Evolutionary conservation across 129 eudicot species (phyloP), one percentile per base, ranked within the genome.

Genomic region (Flaveria linearis): DNA sequence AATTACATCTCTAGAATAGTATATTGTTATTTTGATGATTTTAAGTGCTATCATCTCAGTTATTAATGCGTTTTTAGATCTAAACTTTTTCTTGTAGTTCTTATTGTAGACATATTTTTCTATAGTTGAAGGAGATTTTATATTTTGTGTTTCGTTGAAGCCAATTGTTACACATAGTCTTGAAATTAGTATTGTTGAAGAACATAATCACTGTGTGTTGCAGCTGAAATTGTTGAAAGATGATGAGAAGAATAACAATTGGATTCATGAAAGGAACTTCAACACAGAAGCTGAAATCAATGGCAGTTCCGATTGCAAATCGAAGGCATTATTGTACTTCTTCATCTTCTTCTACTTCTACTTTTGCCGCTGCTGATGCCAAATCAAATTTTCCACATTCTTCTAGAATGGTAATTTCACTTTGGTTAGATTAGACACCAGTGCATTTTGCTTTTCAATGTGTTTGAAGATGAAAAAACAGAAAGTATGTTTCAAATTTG

Each of bases 301-400:
- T 70, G 17, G 66, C 51, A 28, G 68, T 50, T 56, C 77, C 82
- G 16, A 42, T 66, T 25, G 57, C 74, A 6, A 42, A 39, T 73
- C 20, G 60, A 25, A 77, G 85, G 68, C 79, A 42, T 63, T 85
- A 56, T 23, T 83, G 69, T 75, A 10, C 89, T 49, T 64, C 86
- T 23, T 45, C 49, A 0, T 68, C 87, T 17, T 33, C 72, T 75
- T 10, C 89, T 64, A 1, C 30, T 26, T 26, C 30, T 26, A 26
- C 30, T 26, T 26, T 85, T 18, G 47, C 88, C 14, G 8, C 77
- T 79, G 63, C 73, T 69, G 30, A 64, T 45, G 68, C 56, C 39
- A 84, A 47, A 67, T 79, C 80, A 10, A 84, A 81, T 66, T 36
- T 86, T 79, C 86, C 90, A 69, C 80, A 69, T 69, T 81, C 85